Base-by-base conservation (phyloP, 2,329 filamentous ascomycete genomes). In the Aspergillus proliferans region DNA sequence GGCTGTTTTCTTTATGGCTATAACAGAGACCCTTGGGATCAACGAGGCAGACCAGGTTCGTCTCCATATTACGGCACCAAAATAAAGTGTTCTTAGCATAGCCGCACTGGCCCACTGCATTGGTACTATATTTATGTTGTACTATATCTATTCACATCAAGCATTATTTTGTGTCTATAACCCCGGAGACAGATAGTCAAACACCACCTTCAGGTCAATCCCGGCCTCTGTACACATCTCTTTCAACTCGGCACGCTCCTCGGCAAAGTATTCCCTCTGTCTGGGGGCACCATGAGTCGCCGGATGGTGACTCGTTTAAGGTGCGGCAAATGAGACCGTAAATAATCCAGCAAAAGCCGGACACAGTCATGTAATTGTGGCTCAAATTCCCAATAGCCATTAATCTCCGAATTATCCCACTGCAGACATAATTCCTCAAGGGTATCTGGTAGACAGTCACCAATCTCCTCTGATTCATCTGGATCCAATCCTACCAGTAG, bases 101-200 rank as follows among this genome's bases (percentile, higher is more conserved):
- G 33, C 33, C n/a, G 33, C 33, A 36, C 5, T 40, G 38, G 38
- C 38, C 7, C 8, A 40, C 38, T 40, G 38, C 38, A 40, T 40
- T 40, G 19, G 19, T 19, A 8, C 38, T 40, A 21, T 40, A 19
- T 2, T 40, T 19, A 40, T 40, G n/a, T 12, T 40, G 38, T 12
- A 40, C 18, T 40, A 15, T 12, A 41, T 41, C 6, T 41, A 19
- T 41, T 41, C 38, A 18, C 2, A 41, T 2, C 21, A 41, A 14
- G 39, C 1, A 22, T 41, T 21, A 41, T 22, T 41, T 41, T 45
- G 34, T 30, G 47, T 40, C 47, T 43, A 49, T 43, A 49, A 12
- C 1, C 47, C 47, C 10, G 43, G 18, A 9, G 42, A 43, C 24
- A 49, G 43, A 42, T 49, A 43, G 39, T 49, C 47, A 6, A 41